Evolutionary conservation across 768 basidiomycete species (phyloP), one percentile per base, ranked within the genome.

Genomic region (Leccinum uliginosum): DNA sequence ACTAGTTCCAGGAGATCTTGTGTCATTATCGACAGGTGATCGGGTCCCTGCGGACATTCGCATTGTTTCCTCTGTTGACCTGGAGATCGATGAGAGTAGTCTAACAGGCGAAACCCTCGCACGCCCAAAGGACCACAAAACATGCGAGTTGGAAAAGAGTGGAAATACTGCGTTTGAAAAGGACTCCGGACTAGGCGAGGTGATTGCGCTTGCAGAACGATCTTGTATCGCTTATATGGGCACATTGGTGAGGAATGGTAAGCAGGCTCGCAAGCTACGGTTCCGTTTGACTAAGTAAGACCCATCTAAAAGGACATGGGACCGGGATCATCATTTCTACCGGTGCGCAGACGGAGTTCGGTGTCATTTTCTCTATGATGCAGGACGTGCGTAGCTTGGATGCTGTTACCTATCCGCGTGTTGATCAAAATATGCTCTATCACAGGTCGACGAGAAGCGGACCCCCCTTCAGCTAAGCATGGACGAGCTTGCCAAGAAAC

Each of bases 351-450:
- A 96, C 93, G 1, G 95, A 98, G 67, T 96, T 98, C 71, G 95
- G 95, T 24, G 86, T 96, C 55, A 92, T 98, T 59, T 98, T 98
- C 69, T 85, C 89, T 14, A 96, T 97, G 93, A 93, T 98, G 92
- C 93, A 97, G 72, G 93, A 97, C 68, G 93, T 93, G 60, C 56
- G 76, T 73, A 29, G 40, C 10, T 6, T 6, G 9, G 34, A 52
- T 54, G 34, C 56, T 24, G 24, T 21, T 6, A 14, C 32, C 8
- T 27, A 14, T 15, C 6, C 1, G 17, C 12, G 40, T 43, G 11
- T 51, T 40, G 27, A 57, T 50, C 23, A 19, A 17, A 34, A 23
- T 27, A 40, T 50, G 10, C 10, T 34, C 14, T 12, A 29, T 52
- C 19, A 44, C 29, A 83, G 76, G 78, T 85, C 44, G 93, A 95